Evolutionary conservation across 805 yeast genomes (phyloP), one percentile per base, ranked within the genome.

Genomic region (Lachancea nothofagi): DNA sequence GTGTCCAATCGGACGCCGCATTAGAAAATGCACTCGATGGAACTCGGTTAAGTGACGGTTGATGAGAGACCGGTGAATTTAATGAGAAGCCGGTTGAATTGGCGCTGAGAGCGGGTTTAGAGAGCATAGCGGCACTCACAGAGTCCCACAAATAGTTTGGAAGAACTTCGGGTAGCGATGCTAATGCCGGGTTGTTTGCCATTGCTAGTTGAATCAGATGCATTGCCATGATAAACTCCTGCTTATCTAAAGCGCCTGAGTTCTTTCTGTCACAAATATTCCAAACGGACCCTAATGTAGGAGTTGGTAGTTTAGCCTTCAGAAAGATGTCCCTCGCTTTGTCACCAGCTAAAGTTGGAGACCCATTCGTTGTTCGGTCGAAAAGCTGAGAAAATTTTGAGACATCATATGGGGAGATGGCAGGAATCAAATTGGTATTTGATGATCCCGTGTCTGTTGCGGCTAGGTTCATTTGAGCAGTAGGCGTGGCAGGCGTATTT

Each of bases 191-290:
- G 52, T 77, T 75, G 53, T 87, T 69, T 23, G 82, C 66, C 49
- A 87, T 80, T 7, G 54, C 42, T 21, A 60, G 42, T 61, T 90
- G 97, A 47, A 93, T 86, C 57, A 93, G 71, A 62, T 85, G 95
- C 98, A 93, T 90, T 6, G 97, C 97, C 53, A 90, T 75, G 32
- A 86, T 76, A 53, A 93, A 93, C 57, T 86, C 89, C 12, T 79
- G 72, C 55, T 79, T 75, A 41, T 75, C 71, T 51, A 93, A 74
- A 41, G 75, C 69, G 4, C 98, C 98, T 1, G 74, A 64, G 50
- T 79, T 79, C 39, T 74, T 73, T 45, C 78, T 77, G 59, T 93
- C 98, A 31, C 84, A 93, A 42, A 90, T 69, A 39, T 74, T 74
- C 98, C 98, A 93, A 43, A 93, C 80, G 57, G 80, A 83, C 42